Conservation (phyloP, 2,329 filamentous ascomycete species). For the Monilinia fructigena region DNA sequence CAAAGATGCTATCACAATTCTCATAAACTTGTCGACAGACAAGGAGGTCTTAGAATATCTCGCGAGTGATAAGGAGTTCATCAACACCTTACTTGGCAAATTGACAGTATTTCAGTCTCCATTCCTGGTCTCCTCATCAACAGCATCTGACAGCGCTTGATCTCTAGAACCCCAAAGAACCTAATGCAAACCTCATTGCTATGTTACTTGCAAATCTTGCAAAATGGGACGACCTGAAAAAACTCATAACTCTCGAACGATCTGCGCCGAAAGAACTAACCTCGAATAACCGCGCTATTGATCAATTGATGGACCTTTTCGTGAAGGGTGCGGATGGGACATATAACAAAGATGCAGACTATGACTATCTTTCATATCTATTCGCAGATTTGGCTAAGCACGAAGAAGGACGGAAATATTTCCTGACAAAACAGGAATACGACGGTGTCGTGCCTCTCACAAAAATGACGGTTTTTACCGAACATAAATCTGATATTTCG, state of each 20-base stretch:
- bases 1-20: slow-evolving; percentile 87
- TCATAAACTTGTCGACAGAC: slow-evolving; percentile 83
- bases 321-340: slow-evolving; percentile 82
- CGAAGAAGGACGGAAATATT: slow-evolving; percentile 70
- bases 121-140: slow-evolving; percentile 20
- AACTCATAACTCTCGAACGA: slow-evolving; percentile 67
- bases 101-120: slow-evolving; percentile 67
- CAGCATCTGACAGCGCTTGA: neutral
- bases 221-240: slow-evolving; percentile 73
- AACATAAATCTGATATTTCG: slow-evolving; percentile 83
- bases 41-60: slow-evolving; percentile 70
- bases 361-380: slow-evolving; percentile 89
- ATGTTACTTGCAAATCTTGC: slow-evolving; percentile 93
- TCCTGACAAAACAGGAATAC: slow-evolving; percentile 70
- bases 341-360: slow-evolving; percentile 83
- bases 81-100: slow-evolving; percentile 69
- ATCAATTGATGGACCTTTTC: slow-evolving; percentile 93
- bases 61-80: slow-evolving; percentile 75
- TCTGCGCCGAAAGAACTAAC: slow-evolving; percentile 66
- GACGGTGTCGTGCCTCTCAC: slow-evolving; percentile 84
- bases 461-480: slow-evolving; percentile 92
- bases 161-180: slow-evolving; percentile 65
- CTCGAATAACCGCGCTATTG: slow-evolving; percentile 71
- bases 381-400: slow-evolving; percentile 92
- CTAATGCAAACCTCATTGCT: slow-evolving; percentile 77